These are phyloP conservation scores for Fusarium pseudonygamai DNA, from an alignment of 2,329 filamentous ascomycete genomes.

Conservation along the genomic window DNA sequence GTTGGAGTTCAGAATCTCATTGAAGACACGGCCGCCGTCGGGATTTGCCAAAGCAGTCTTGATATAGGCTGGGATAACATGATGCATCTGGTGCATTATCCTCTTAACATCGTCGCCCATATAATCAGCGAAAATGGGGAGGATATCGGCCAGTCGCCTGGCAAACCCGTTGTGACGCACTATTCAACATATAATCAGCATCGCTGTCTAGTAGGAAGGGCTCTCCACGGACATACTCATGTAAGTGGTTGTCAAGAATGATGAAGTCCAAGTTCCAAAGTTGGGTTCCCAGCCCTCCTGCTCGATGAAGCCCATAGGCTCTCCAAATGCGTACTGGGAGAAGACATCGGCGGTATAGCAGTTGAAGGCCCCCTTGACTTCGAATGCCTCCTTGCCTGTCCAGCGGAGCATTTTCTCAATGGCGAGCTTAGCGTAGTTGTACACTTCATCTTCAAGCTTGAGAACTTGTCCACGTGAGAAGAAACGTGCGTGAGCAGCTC, in stretches of 20 bases:
- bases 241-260: constrained; percentile 46
- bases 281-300: constrained; percentile 51
- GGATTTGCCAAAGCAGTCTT: constrained; percentile 8
- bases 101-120: constrained; percentile 22
- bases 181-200: not conserved
- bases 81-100: constrained; percentile 29
- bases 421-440: constrained; percentile 38
- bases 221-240: constrained; percentile 15
- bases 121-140: constrained; percentile 19
- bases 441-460: constrained; percentile 41
- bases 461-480: constrained; percentile 48
- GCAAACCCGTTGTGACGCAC: constrained; percentile 44
- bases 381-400: constrained; percentile 41
- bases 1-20: constrained; percentile 31
- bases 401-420: constrained; percentile 45
- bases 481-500: constrained; percentile 45
- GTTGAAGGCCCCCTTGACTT: constrained; percentile 49
- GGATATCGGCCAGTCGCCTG: constrained; percentile 33
- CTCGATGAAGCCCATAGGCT: constrained; percentile 44
- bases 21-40: constrained; percentile 22
- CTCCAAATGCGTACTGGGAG: constrained; percentile 50
- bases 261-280: constrained; percentile 48
- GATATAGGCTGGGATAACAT: constrained; percentile 24
- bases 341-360: constrained; percentile 53
- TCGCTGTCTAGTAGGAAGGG: not conserved